Evolutionary conservation across 1,284 basidiomycete species (phyloP).

Genomic region (Ustilago loliicola): DNA sequence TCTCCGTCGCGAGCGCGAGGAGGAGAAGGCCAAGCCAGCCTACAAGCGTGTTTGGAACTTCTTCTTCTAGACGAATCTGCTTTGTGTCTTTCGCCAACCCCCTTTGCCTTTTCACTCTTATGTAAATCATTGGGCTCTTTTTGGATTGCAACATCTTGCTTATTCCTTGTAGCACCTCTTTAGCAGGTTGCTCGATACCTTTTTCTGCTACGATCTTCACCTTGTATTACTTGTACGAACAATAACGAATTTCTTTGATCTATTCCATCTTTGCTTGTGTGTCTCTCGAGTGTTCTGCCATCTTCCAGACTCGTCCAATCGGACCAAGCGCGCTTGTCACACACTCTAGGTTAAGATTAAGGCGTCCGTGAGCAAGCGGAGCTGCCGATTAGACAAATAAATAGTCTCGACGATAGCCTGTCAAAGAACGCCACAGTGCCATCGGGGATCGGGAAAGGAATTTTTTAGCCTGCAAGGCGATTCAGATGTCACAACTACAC

Average conservation of each 20-base stretch:
- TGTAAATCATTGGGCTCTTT: conserved; percentile 11
- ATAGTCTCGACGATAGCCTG: too few species aligned
- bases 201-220: conserved; percentile 6
- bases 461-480: too few species aligned
- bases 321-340: background rate
- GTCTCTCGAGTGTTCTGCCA: background rate
- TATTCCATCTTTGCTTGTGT: background rate
- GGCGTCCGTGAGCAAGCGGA: too few species aligned
- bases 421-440: too few species aligned
- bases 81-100: background rate
- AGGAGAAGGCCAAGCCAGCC: conserved; percentile 46
- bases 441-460: too few species aligned
- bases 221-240: conserved; percentile 4
- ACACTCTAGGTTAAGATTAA: background rate
- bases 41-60: conserved; percentile 56
- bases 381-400: too few species aligned
- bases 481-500: too few species aligned
- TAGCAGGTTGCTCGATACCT: conserved; percentile 16
- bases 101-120: conserved; percentile 4
- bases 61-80: conserved; percentile 53
- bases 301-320: background rate
- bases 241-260: conserved; percentile 8
- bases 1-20: conserved; percentile 65
- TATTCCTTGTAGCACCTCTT: conserved; percentile 1
- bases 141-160: conserved; percentile 8